Evolutionary conservation across 106 monocot species (phyloP).

Genomic region (Alisma plantagoaquatica): DNA sequence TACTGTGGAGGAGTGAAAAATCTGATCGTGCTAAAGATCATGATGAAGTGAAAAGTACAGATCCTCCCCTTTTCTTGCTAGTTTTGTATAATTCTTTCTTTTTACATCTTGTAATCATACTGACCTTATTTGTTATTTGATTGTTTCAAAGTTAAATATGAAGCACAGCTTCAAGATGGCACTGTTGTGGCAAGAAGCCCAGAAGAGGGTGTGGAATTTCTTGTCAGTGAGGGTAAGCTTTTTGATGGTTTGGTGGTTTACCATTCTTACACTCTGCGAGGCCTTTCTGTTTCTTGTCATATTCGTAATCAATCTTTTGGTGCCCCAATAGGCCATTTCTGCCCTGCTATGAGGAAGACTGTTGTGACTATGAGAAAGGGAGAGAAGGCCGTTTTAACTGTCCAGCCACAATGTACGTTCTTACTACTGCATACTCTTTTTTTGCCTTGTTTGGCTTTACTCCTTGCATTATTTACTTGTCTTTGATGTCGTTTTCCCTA

Average conservation of each 20-base stretch:
- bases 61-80: neutral
- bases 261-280: neutral
- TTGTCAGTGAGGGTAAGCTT: conserved; percentile 38
- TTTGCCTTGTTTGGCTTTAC: neutral
- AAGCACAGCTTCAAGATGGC: conserved; percentile 40
- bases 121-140: neutral
- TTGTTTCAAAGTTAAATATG: conserved; percentile 45
- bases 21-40: conserved; percentile 34
- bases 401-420: conserved; percentile 55
- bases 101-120: neutral
- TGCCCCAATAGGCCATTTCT: conserved; percentile 36
- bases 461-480: neutral
- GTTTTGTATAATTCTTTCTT: no score
- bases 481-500: neutral
- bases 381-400: conserved; percentile 39
- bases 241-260: neutral
- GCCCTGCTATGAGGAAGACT: conserved; percentile 34
- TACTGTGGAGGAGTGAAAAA: conserved; percentile 30
- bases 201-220: conserved; percentile 48
- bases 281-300: neutral
- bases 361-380: conserved; percentile 57
- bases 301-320: neutral
- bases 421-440: neutral
- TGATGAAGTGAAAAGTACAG: conserved; percentile 53
- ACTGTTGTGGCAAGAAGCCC: conserved; percentile 34